Conservation (phyloP, 768 basidiomycete species). For the Suillus ampliporus region DNA sequence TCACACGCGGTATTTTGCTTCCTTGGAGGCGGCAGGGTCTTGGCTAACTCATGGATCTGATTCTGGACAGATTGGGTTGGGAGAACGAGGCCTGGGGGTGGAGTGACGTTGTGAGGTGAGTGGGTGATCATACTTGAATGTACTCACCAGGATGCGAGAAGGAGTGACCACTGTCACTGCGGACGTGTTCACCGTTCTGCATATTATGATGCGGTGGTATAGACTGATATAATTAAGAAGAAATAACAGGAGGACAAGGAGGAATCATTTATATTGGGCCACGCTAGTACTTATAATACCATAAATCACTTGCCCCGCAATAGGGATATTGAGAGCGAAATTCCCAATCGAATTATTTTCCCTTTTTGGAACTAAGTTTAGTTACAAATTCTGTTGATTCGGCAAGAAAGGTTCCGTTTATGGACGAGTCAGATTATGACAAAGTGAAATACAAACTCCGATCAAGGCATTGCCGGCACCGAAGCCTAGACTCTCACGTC, state of each 20-base stretch:
- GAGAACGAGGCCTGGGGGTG: conserved; percentile 57
- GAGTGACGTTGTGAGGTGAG: conserved; percentile 2
- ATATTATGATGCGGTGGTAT: conserved; percentile 33
- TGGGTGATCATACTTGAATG: not conserved
- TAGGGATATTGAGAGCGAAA: conserved; percentile 7
- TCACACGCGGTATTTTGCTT: conserved; percentile 96
- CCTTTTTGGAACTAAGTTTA: not conserved
- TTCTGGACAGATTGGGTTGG: conserved; percentile 75
- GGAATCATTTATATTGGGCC: conserved; percentile 12
- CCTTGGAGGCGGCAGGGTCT: conserved; percentile 81
- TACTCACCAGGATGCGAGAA: conserved; percentile 40
- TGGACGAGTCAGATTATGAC: conserved; percentile 2
- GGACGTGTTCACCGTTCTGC: conserved; percentile 31
- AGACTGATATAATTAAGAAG: conserved; percentile 32
- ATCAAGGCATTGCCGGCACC: conserved; percentile 32
- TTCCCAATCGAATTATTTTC: not conserved
- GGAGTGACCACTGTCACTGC: conserved; percentile 25
- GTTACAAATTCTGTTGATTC: conserved; percentile 1
- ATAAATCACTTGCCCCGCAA: conserved; percentile 6
- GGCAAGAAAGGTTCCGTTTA: not conserved
- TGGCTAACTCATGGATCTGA: conserved; percentile 82
- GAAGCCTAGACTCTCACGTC: conserved; percentile 30
- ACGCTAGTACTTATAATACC: conserved; percentile 19
- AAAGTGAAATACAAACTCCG: conserved; percentile 6
- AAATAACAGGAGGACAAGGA: conserved; percentile 22